Conservation (phyloP, 371 early-diverging fungal species). For the Lichtheimia ramosa region DNA sequence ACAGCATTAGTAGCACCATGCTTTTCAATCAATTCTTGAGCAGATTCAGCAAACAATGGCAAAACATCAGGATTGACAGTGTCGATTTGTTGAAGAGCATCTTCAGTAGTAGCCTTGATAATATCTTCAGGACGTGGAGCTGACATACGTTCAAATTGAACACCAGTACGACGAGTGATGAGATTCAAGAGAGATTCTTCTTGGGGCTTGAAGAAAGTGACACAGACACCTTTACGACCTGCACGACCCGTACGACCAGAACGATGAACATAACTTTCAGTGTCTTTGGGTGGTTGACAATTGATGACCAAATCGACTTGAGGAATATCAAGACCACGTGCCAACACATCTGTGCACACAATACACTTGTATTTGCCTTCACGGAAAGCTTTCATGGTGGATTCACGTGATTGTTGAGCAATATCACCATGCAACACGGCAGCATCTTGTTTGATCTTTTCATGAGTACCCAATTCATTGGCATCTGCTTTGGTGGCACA, state of each 20-base stretch:
- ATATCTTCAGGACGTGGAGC: slow-evolving; percentile 92
- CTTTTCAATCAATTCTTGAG: slow-evolving; percentile 66
- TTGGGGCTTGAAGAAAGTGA: slow-evolving; percentile 88
- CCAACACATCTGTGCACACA: slow-evolving; percentile 93
- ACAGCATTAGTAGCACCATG: slow-evolving; percentile 73
- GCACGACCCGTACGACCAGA: slow-evolving; percentile 98
- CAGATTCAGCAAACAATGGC: slow-evolving; percentile 73
- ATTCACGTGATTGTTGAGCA: slow-evolving; percentile 85
- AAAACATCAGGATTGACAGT: slow-evolving; percentile 73
- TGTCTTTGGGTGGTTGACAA: slow-evolving; percentile 93
- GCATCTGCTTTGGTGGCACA: slow-evolving; percentile 91
- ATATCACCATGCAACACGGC: slow-evolving; percentile 96
- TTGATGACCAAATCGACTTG: slow-evolving; percentile 97
- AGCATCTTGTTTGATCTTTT: slow-evolving; percentile 76
- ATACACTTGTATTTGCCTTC: slow-evolving; percentile 85
- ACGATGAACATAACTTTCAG: slow-evolving; percentile 95
- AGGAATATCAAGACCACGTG: slow-evolving; percentile 98
- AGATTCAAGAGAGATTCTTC: slow-evolving; percentile 76
- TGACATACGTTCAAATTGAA: slow-evolving; percentile 74
- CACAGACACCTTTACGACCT: slow-evolving; percentile 87
- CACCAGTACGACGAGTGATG: slow-evolving; percentile 78
- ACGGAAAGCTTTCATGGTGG: slow-evolving; percentile 86
- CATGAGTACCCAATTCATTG: slow-evolving; percentile 82
- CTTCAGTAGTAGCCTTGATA: slow-evolving; percentile 73
- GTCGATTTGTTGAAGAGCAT: slow-evolving; percentile 69